Evolutionary conservation across 192 early-diverging fungal genomes (phyloP), one percentile per base, ranked within the genome.

Genomic region (Coemansia sp.): DNA sequence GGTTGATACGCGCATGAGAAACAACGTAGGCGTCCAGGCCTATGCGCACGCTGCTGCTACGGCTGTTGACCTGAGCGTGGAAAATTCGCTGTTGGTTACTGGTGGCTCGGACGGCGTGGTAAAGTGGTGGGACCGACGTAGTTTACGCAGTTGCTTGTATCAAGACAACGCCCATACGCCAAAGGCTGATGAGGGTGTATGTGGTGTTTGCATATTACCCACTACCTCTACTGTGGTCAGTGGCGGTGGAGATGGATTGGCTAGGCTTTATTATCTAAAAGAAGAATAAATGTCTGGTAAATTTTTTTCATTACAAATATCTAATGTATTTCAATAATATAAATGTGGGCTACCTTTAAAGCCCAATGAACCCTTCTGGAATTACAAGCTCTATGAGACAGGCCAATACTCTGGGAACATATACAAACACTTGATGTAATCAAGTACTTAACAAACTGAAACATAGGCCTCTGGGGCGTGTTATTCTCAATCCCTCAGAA

Each of bases 161-260:
- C 68, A 81, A 36, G 41, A 65, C 6, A 66, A 69, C 1, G 60
- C 60, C n/a, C 79, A 85, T 33, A 38, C n/a, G 29, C 46, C 36
- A n/a, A 85, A 81, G 69, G 83, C 63, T 24, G 67, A 69, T 50
- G 83, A 85, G 52, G 79, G 83, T 62, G 79, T 81, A 3, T 70
- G 75, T 24, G 66, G 41, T 0, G 61, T 85, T 1, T 11, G 66
- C 5, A 61, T 33, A 67, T 41, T 5, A 34, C 40, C 61, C 1
- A n/a, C 33, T 0, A 12, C 2, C 0, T 29, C 8, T 10, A 8
- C 36, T 18, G 79, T 85, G 2, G 63, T 67, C 3, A 85, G 68
- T 13, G 83, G 70, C 0, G 79, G 83, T 2, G 66, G 72, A 15
- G 83, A 85, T 13, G 75, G 72, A 0, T n/a, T 62, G 13, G 39